phyloP scores from a whole-genome alignment of 2,329 filamentous ascomycete species.

The Cytospora schulzeri region DNA sequence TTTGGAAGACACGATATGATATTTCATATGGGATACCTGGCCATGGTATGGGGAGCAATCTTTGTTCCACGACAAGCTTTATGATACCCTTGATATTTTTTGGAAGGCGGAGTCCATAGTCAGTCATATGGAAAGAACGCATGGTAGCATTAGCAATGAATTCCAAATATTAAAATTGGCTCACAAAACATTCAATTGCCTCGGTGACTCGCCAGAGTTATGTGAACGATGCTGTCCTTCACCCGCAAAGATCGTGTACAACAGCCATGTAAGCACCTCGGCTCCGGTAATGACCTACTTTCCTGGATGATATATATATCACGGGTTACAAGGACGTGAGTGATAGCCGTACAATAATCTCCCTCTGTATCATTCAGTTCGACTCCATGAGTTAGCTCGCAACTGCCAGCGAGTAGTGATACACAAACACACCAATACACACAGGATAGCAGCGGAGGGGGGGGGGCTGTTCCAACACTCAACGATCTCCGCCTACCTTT shows the following conservation, averaged over 20 bases:
- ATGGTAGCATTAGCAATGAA: not conserved
- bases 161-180: not conserved
- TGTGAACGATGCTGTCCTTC: not conserved
- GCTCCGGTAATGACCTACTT: not conserved
- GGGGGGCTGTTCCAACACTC: too few species aligned
- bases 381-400: too few species aligned
- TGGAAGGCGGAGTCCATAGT: slow-evolving; percentile 1
- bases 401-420: not conserved
- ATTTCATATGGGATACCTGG: slow-evolving; percentile 3
- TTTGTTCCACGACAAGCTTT: not conserved
- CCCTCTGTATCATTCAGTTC: too few species aligned
- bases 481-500: too few species aligned
- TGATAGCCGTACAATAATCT: not conserved
- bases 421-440: too few species aligned
- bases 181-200: too few species aligned
- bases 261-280: not conserved
- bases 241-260: not conserved
- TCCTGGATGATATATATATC: not conserved
- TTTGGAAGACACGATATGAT: not conserved
- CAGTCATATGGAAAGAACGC: not conserved
- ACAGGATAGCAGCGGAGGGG: too few species aligned
- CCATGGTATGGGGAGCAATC: not conserved
- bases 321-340: not conserved
- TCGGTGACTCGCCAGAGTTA: not conserved
- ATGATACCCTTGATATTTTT: slow-evolving; percentile 13